Evolutionary conservation across 2,329 filamentous ascomycete species (phyloP).

Genomic region (Sporothrix curviconia): DNA sequence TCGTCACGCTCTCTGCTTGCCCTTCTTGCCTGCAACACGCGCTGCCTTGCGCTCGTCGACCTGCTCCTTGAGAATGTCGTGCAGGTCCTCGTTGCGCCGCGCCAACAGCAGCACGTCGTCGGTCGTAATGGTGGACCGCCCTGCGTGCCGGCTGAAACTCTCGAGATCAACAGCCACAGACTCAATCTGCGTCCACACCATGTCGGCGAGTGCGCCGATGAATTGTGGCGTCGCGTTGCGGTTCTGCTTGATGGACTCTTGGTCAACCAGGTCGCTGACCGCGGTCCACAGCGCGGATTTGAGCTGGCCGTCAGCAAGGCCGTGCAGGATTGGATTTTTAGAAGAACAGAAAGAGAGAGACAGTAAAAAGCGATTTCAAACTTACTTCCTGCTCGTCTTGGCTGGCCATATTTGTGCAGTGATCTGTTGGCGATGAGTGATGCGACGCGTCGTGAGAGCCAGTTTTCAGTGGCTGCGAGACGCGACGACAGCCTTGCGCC

Average conservation of each 20-base stretch:
- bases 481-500: neutral
- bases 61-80: conserved; percentile 64
- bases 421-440: neutral
- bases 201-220: conserved; percentile 77
- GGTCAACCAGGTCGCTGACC: conserved; percentile 81
- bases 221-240: conserved; percentile 89
- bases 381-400: conserved; percentile 25
- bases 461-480: neutral
- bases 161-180: conserved; percentile 52
- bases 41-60: conserved; percentile 54
- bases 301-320: conserved; percentile 41
- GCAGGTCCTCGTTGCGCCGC: conserved; percentile 77
- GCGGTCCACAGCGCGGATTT: conserved; percentile 81
- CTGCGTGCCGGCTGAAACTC: conserved; percentile 64
- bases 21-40: conserved; percentile 27
- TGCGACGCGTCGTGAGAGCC: neutral
- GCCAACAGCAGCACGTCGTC: conserved; percentile 85
- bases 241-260: conserved; percentile 65
- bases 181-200: conserved; percentile 78
- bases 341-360: neutral
- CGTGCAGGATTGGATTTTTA: neutral
- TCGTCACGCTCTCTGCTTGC: conserved; percentile 22
- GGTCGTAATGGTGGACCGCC: conserved; percentile 69
- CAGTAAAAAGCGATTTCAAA: neutral
- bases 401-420: conserved; percentile 21